These are phyloP conservation scores for Dendrobium huoshanense DNA, from an alignment of 106 monocot species.

Conservation along the genomic window DNA sequence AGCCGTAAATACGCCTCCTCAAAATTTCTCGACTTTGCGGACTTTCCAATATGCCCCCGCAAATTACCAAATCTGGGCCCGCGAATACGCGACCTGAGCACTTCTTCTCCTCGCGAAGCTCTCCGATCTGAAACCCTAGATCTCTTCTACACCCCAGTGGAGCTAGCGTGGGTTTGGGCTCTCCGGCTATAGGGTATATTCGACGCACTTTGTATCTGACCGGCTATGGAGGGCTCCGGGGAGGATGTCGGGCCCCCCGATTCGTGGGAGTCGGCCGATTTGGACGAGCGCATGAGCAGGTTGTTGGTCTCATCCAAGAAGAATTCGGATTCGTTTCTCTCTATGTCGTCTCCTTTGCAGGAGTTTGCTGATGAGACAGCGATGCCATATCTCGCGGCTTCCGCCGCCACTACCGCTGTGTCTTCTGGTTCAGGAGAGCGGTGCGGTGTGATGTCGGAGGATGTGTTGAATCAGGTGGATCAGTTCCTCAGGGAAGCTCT, in stretches of 20 bases:
- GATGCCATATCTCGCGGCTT: not conserved
- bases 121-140: slow-evolving; percentile 8
- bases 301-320: slow-evolving; percentile 13
- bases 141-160: not conserved
- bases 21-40: no score
- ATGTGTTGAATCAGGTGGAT: slow-evolving; percentile 56
- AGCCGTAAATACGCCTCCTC: no score
- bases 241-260: slow-evolving; percentile 23
- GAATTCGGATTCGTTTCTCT: slow-evolving; percentile 1
- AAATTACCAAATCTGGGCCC: not conserved
- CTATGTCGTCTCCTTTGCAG: not conserved
- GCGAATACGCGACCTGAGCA: not conserved
- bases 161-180: not conserved
- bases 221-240: slow-evolving; percentile 15
- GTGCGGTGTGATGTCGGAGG: slow-evolving; percentile 19
- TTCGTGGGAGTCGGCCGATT: slow-evolving; percentile 23
- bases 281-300: slow-evolving; percentile 21
- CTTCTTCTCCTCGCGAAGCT: not conserved
- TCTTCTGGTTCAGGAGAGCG: not conserved
- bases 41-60: not conserved
- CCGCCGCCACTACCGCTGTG: not conserved
- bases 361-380: not conserved
- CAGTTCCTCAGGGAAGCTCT: slow-evolving; percentile 86
- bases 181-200: not conserved
- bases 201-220: not conserved